phyloP scores from a whole-genome alignment of 495 filamentous ascomycete genomes.

The Xylaria nigripes region DNA sequence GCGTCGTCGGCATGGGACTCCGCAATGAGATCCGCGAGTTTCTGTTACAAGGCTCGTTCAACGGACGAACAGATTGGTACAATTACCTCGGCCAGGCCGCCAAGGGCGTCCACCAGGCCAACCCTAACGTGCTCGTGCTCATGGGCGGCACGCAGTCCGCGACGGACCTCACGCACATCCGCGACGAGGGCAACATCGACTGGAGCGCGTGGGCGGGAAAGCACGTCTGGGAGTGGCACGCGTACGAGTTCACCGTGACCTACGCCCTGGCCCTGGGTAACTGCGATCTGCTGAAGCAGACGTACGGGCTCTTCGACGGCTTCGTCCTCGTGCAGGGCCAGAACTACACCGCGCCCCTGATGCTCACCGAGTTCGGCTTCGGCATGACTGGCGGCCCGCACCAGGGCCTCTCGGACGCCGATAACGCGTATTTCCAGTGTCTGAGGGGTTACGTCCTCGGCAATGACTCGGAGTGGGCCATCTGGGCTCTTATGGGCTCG shows the following conservation, averaged over 20 bases:
- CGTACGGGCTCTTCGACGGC: conserved; percentile 33
- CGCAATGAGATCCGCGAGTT: conserved; percentile 44
- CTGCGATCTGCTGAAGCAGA: conserved; percentile 32
- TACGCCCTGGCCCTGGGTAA: conserved; percentile 29
- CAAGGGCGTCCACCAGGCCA: conserved; percentile 31
- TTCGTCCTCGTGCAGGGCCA: conserved; percentile 39
- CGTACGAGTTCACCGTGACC: conserved; percentile 42
- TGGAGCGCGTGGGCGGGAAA: conserved; percentile 34
- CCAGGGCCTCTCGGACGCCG: conserved; percentile 27
- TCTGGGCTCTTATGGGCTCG: conserved; percentile 43
- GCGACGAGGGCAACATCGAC: conserved; percentile 28
- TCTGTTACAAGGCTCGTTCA: conserved; percentile 31
- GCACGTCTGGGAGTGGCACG: conserved; percentile 46
- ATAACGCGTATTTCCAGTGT: conserved; percentile 34
- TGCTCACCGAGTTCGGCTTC: conserved; percentile 44
- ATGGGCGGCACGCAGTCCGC: conserved; percentile 39
- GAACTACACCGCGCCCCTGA: conserved; percentile 38
- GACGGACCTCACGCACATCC: conserved; percentile 39
- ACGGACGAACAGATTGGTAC: conserved; percentile 40
- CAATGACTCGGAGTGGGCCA: conserved; percentile 45
- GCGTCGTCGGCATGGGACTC: conserved; percentile 39
- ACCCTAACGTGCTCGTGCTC: conserved; percentile 37
- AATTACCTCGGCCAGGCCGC: conserved; percentile 34
- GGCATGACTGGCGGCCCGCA: conserved; percentile 34
- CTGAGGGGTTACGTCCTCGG: conserved; percentile 34